Conservation (phyloP, 2,329 filamentous ascomycete species). For the Nectriaceae sp. region DNA sequence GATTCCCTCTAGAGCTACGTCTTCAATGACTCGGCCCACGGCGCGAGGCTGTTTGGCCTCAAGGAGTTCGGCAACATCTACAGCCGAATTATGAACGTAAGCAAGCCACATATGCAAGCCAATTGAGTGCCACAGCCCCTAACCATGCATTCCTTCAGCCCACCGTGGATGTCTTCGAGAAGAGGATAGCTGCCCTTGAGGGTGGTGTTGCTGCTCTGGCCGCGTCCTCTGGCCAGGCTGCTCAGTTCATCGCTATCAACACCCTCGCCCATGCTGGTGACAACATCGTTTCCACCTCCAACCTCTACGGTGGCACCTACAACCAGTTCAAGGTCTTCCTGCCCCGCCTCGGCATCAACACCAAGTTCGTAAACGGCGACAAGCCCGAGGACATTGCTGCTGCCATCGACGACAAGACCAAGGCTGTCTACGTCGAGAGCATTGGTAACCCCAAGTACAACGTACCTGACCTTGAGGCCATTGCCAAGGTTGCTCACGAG, state of each 20-base stretch:
- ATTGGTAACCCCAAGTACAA: conserved; percentile 96
- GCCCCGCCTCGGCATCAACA: conserved; percentile 81
- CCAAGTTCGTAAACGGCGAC: conserved; percentile 86
- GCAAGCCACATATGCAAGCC: conserved; percentile 26
- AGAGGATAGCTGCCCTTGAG: conserved; percentile 93
- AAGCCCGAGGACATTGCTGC: conserved; percentile 75
- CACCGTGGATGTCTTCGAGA: conserved; percentile 94
- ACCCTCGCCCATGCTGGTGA: conserved; percentile 86
- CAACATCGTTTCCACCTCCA: conserved; percentile 90
- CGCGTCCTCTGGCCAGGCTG: conserved; percentile 82
- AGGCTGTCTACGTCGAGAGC: conserved; percentile 87
- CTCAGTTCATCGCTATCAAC: conserved; percentile 87
- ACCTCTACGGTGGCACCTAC: conserved; percentile 93
- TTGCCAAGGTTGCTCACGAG: conserved; percentile 75
- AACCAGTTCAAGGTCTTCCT: conserved; percentile 95
- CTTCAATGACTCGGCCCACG: conserved; percentile 96
- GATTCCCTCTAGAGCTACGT: conserved; percentile 66
- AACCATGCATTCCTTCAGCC: conserved; percentile 54
- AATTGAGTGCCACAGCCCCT: not conserved
- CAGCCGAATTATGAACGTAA: conserved; percentile 90
- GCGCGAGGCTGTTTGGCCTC: conserved; percentile 90
- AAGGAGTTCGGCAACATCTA: conserved; percentile 99
- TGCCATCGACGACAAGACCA: conserved; percentile 89
- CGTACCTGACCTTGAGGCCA: conserved; percentile 85
- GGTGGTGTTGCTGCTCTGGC: conserved; percentile 87